phyloP scores from a whole-genome alignment of 805 yeast species.

The Sugiyamaella americana region DNA sequence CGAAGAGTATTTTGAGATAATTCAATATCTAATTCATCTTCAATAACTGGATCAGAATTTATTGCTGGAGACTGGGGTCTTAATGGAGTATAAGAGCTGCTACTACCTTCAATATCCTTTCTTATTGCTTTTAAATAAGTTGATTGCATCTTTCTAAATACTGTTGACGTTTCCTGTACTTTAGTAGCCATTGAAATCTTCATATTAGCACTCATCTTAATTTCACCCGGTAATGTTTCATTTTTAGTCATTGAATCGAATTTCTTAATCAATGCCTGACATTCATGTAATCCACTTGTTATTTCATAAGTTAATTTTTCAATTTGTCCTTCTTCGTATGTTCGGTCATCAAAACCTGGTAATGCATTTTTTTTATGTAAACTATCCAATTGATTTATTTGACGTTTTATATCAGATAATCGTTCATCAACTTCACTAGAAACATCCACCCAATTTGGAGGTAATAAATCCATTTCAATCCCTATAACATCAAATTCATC shows the following conservation, averaged over 20 bases:
- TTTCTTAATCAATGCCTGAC: slow-evolving; percentile 70
- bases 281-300: slow-evolving; percentile 67
- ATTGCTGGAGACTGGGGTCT: slow-evolving; percentile 23
- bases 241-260: slow-evolving; percentile 42
- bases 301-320: slow-evolving; percentile 71
- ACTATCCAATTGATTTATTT: slow-evolving; percentile 55
- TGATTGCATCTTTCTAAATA: slow-evolving; percentile 81
- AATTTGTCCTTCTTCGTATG: slow-evolving; percentile 66
- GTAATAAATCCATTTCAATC: slow-evolving; percentile 59
- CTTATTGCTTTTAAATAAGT: slow-evolving; percentile 78
- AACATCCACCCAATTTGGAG: slow-evolving; percentile 74
- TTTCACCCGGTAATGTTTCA: slow-evolving; percentile 43
- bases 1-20: slow-evolving; percentile 34
- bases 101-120: slow-evolving; percentile 42
- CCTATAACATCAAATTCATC: slow-evolving; percentile 28
- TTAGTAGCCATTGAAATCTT: slow-evolving; percentile 79
- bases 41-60: slow-evolving; percentile 29
- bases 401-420: slow-evolving; percentile 45
- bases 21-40: slow-evolving; percentile 29
- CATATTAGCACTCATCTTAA: slow-evolving; percentile 67
- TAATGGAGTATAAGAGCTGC: neutral
- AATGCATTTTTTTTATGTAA: slow-evolving; percentile 76
- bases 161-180: slow-evolving; percentile 71
- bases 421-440: slow-evolving; percentile 64
- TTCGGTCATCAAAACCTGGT: slow-evolving; percentile 82